These are phyloP conservation scores for Crocinoboletus sp. DNA, from an alignment of 1,284 basidiomycete species.

Conservation along the genomic window DNA sequence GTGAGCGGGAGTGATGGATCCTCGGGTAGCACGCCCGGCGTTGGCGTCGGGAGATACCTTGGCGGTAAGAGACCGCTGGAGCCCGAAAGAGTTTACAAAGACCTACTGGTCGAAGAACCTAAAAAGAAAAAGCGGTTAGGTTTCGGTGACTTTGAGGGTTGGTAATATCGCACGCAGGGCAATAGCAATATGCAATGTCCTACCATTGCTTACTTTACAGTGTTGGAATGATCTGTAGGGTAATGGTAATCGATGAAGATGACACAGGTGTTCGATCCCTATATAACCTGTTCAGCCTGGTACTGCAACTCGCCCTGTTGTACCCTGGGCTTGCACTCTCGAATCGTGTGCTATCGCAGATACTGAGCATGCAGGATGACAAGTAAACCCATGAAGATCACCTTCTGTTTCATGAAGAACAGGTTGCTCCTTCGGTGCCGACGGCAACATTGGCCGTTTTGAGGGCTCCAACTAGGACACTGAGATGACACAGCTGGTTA, in stretches of 20 bases:
- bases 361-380: slow-evolving; percentile 3
- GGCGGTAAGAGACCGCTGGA: slow-evolving; percentile 46
- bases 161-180: slow-evolving; percentile 39
- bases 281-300: slow-evolving; percentile 16
- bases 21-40: slow-evolving; percentile 28
- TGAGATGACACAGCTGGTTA: slow-evolving; percentile 7
- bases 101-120: slow-evolving; percentile 37
- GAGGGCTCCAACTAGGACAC: slow-evolving; percentile 10
- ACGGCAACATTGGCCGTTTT: slow-evolving; percentile 20
- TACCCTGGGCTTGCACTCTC: not conserved
- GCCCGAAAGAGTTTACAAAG: slow-evolving; percentile 8
- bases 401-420: slow-evolving; percentile 28
- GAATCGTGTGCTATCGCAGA: slow-evolving; percentile 7
- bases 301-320: slow-evolving; percentile 16
- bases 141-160: slow-evolving; percentile 76
- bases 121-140: slow-evolving; percentile 74
- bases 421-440: slow-evolving; percentile 43
- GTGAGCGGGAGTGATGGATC: slow-evolving; percentile 45
- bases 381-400: slow-evolving; percentile 11
- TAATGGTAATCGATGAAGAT: slow-evolving; percentile 1
- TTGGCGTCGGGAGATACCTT: slow-evolving; percentile 63
- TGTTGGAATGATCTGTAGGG: slow-evolving; percentile 11
- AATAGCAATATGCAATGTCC: not conserved
- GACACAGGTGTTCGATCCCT: not conserved
- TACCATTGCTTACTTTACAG: slow-evolving; percentile 11